phyloP scores from a whole-genome alignment of 306 rosid genomes.

The Argentina anserina region DNA sequence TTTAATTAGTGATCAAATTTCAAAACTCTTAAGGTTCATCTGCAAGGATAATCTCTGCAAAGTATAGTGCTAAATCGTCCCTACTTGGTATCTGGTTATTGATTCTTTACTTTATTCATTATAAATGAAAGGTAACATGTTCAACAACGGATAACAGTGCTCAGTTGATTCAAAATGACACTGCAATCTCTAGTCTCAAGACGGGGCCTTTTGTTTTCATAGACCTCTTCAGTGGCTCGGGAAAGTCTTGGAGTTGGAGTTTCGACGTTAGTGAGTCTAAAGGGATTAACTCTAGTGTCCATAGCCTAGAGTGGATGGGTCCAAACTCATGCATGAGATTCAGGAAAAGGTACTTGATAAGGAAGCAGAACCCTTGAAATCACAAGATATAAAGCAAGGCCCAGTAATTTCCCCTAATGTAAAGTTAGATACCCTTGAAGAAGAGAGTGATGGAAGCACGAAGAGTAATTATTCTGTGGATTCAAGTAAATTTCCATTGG shows the following conservation, averaged over 20 bases:
- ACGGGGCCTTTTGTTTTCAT: slow-evolving; percentile 68
- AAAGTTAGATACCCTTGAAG: slow-evolving; percentile 50
- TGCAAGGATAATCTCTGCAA: background rate
- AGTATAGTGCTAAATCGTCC: background rate
- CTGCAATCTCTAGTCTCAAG: slow-evolving; percentile 42
- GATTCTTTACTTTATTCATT: slow-evolving; percentile 23
- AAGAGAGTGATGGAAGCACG: slow-evolving; percentile 59
- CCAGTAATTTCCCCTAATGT: slow-evolving; percentile 30
- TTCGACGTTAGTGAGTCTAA: slow-evolving; percentile 61
- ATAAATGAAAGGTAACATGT: slow-evolving; percentile 44
- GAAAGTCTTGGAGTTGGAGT: slow-evolving; percentile 88
- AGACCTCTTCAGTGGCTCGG: slow-evolving; percentile 88
- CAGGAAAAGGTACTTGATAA: slow-evolving; percentile 46
- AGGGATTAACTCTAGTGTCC: slow-evolving; percentile 38
- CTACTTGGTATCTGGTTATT: slow-evolving; percentile 20
- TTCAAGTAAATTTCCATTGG: slow-evolving; percentile 46
- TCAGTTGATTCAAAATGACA: slow-evolving; percentile 50
- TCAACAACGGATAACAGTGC: slow-evolving; percentile 39
- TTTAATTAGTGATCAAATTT: background rate
- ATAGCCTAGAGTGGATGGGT: slow-evolving; percentile 36
- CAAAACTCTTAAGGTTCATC: background rate
- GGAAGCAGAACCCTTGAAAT: slow-evolving; percentile 26
- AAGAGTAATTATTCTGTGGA: slow-evolving; percentile 36
- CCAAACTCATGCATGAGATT: slow-evolving; percentile 35
- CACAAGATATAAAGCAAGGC: slow-evolving; percentile 43